Percentiles rank a stretch among this genome's conserved stretches.
These are phyloP conservation scores for Picea glauca DNA, from an alignment of 75 land plant genomes.

Conservation along the genomic window DNA sequence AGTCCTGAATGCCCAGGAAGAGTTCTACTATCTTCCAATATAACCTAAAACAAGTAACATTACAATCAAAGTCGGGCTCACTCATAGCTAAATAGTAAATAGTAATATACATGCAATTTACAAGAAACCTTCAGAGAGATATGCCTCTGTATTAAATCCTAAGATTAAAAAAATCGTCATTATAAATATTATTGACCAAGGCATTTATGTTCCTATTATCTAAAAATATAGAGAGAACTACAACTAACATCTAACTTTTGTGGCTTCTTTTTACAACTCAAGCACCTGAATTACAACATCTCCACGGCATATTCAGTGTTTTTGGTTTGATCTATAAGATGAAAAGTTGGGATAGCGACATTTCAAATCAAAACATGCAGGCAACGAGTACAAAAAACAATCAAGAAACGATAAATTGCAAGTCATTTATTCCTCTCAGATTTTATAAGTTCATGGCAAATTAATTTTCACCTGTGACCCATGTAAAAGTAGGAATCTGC, in stretches of 20 bases:
- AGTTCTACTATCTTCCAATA: background rate
- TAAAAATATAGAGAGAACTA: no score
- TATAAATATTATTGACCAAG: background rate
- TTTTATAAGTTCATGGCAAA: background rate
- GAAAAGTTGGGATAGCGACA: background rate
- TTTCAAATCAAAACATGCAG: background rate
- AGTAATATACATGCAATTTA: background rate
- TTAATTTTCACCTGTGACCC: slow-evolving; percentile 57
- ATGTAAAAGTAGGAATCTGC: slow-evolving; percentile 81
- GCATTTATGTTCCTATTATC: background rate
- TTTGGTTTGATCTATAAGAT: background rate
- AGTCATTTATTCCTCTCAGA: background rate
- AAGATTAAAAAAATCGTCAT: background rate
- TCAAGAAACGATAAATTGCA: background rate
- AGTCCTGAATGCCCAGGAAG: background rate
- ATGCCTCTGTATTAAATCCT: background rate
- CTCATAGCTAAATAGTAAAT: background rate
- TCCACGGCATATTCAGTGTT: background rate
- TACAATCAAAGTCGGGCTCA: background rate
- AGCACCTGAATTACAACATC: background rate
- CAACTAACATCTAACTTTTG: background rate
- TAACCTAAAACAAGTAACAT: background rate
- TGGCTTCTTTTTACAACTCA: background rate
- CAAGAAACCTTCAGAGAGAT: background rate
- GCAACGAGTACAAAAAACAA: background rate